Conservation (phyloP, 768 basidiomycete genomes). For the Dictyophora rubrovolvata region DNA sequence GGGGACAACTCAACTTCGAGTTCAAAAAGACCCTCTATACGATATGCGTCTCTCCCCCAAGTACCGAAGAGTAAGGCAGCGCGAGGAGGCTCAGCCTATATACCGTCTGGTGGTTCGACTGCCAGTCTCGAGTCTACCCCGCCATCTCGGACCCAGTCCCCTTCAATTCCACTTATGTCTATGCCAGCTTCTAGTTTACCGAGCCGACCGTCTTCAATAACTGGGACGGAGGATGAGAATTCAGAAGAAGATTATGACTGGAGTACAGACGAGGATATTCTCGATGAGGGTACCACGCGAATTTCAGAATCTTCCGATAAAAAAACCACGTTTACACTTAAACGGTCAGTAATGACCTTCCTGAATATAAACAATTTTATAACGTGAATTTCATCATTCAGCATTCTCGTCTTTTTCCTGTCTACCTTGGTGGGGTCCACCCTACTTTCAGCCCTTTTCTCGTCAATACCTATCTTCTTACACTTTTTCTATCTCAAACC, state of each 20-base stretch:
- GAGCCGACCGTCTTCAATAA: conserved; percentile 31
- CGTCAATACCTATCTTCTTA: conserved; percentile 50
- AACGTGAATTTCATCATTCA: conserved; percentile 17
- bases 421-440: conserved; percentile 66
- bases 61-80: not conserved
- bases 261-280: conserved; percentile 70
- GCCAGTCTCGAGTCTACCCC: not conserved
- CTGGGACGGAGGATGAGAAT: conserved; percentile 49
- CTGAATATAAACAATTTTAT: not conserved
- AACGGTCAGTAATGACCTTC: not conserved
- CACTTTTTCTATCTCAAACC: conserved; percentile 65
- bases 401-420: conserved; percentile 51
- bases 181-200: conserved; percentile 11
- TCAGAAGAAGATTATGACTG: conserved; percentile 57
- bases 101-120: not conserved
- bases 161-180: not conserved
- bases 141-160: not conserved
- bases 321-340: conserved; percentile 34
- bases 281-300: conserved; percentile 56
- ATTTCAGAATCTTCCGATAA: conserved; percentile 38
- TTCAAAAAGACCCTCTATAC: not conserved
- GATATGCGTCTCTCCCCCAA: not conserved
- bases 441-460: conserved; percentile 50
- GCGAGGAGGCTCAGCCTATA: not conserved
- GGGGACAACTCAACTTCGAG: not conserved